Evolutionary conservation across 1,139 yeast genomes (phyloP), one percentile per base, ranked within the genome.

Genomic region (Kodamaea sp.): DNA sequence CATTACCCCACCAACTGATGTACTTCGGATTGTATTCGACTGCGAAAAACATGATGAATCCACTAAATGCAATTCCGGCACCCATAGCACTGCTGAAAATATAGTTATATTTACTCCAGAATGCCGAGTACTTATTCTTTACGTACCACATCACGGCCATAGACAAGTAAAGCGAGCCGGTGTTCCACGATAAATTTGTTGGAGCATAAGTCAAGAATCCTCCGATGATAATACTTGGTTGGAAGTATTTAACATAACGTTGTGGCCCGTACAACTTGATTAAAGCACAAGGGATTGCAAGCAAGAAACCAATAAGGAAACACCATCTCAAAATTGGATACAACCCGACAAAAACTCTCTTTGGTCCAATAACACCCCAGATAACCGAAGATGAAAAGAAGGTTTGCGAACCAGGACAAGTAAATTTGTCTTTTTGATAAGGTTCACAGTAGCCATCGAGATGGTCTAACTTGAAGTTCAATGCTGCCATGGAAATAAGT

Each of bases 331-430:
- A 54, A 20, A 62, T 50, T 24, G 80, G 80, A 46, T 76, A 76
- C 12, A 74, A 52, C 1, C 67, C 69, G 37, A 58, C 59, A 43
- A 74, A 74, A 32, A 66, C 70, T 41, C 72, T 64, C 43, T 63
- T 57, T 2, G 84, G 81, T 1, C 84, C 84, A 44, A 79, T 72
- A 8, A 74, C 75, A 35, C 85, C 85, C 87, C 86, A 82, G 29
- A 78, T 65, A 24, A 80, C 70, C 4, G 80, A 71, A 8, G 85
- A 78, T 32, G 67, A 66, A 59, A 63, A 78, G 51, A 70, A 77
- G 1, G 71, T 72, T 26, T 54, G 59, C 12, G 69, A 66, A 28
- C 52, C 58, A 22, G 76, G 77, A 51, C 83, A 78, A 1, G 72
- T 61, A 50, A 74, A 76, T 15, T 59, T 58, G 21, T 66, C 57